Percentiles rank a stretch among this genome's conserved stretches.
These are phyloP conservation scores for Pontederia crassipes DNA, from an alignment of 176 grass and related monocot species.

Conservation along the genomic window DNA sequence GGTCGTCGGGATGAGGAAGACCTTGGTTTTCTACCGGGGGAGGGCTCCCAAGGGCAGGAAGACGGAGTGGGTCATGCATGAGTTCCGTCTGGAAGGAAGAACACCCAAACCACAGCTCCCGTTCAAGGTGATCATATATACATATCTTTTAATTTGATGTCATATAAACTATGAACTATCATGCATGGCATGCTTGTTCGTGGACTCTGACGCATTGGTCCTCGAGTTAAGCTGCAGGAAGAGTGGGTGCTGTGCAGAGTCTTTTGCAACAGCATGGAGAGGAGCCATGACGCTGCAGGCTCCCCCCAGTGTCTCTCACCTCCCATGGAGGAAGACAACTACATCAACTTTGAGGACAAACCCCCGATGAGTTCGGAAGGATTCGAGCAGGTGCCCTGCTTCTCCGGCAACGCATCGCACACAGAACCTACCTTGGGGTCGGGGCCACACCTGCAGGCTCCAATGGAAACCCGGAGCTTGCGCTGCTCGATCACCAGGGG, in stretches of 20 bases:
- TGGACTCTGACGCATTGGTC: background rate
- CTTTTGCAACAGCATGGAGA: slow-evolving; percentile 28
- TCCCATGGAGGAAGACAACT: slow-evolving; percentile 34
- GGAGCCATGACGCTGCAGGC: slow-evolving; percentile 13
- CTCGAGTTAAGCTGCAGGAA: slow-evolving; percentile 30
- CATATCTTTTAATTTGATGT: background rate
- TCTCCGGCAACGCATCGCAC: slow-evolving; percentile 60
- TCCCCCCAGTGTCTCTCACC: slow-evolving; percentile 37
- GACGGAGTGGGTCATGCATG: slow-evolving; percentile 91
- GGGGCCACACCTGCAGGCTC: slow-evolving; percentile 25
- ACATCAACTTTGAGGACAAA: slow-evolving; percentile 36
- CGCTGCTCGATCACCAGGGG: background rate
- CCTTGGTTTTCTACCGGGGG: slow-evolving; percentile 70
- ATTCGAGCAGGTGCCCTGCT: slow-evolving; percentile 98
- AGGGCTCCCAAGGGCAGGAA: slow-evolving; percentile 77
- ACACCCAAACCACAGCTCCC: slow-evolving; percentile 3
- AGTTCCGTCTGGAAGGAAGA: slow-evolving; percentile 48
- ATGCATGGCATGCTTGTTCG: no score
- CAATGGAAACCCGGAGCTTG: slow-evolving; percentile 12
- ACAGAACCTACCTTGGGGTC: slow-evolving; percentile 23
- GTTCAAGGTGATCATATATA: slow-evolving; percentile 26
- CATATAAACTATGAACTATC: no score
- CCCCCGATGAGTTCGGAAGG: slow-evolving; percentile 24
- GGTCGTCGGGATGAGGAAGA: slow-evolving; percentile 67
- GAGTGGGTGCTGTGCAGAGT: slow-evolving; percentile 92